Base-by-base conservation (phyloP, 176 grass and related monocot species). In the Hordeum marinum region DNA sequence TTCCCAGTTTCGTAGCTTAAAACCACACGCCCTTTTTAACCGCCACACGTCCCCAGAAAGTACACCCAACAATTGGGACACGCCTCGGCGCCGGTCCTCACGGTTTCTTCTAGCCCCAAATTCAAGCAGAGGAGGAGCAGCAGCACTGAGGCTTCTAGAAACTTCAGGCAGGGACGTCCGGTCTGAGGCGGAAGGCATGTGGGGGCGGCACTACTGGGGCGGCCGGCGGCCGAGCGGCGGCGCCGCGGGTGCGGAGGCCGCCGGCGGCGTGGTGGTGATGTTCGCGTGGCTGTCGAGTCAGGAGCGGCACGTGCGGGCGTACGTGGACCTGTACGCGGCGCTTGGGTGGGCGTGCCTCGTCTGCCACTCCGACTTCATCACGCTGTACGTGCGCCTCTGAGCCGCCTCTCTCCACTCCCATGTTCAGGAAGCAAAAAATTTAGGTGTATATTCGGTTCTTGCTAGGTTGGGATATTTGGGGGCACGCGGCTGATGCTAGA, bases 271-370 rank as follows among this genome's bases (percentile, higher is more conserved):
- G 72, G 93, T 98, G 65, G 96, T 98, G 79, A 80, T 98, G 87
- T 95, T 95, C 93, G 91, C 96, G 66, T 98, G 96, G 96, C 81
- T 95, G 3, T 95, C 93, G 32, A 98, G 93, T 88, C 83, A 94
- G 85, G 96, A 98, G 91, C 87, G 80, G 85, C 85, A 95, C 24
- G 81, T 94, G 72, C 87, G 84, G 62, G 83, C 96, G 59, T 87
- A 94, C 81, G 79, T 94, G 37, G 76, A 90, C 50, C 89, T 98
- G 24, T 98, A 95, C 83, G 92, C 87, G 34, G 89, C 91, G 76
- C 83, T 87, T 5, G 90, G 89, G 39, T 95, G 96, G 93, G 82
- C 89, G 61, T 92, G 93, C 74, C 93, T 98, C 78, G 83, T 95
- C 72, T 95, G 96, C 91, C 96, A 98, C 89, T 89, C 89, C 58